phyloP scores from a whole-genome alignment of 306 rosid genomes.

The Vigna mungo region DNA sequence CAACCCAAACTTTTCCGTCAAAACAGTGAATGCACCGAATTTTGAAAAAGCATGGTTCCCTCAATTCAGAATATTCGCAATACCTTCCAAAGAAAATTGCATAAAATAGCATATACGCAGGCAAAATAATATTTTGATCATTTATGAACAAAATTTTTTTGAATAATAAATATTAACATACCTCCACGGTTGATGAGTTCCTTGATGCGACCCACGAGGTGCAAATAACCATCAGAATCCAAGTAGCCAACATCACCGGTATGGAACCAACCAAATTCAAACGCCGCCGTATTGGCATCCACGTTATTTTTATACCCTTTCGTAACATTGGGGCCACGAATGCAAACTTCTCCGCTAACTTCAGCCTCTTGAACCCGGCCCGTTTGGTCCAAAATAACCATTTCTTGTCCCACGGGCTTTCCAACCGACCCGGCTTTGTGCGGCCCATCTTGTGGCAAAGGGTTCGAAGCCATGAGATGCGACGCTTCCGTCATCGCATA shows the following conservation, averaged over 20 bases:
- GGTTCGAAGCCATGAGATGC: constrained; percentile 84
- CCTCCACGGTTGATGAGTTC: constrained; percentile 98
- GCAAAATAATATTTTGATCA: not conserved
- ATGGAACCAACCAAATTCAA: constrained; percentile 83
- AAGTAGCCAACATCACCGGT: constrained; percentile 86
- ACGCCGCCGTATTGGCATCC: constrained; percentile 67
- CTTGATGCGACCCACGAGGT: constrained; percentile 94
- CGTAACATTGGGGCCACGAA: constrained; percentile 80
- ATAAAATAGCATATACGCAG: not conserved
- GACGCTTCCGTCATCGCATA: constrained; percentile 97
- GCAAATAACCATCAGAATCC: constrained; percentile 86
- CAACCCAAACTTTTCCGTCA: not conserved
- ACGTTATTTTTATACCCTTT: constrained; percentile 84
- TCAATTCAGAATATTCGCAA: not conserved
- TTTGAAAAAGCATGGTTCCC: not conserved
- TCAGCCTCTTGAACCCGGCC: constrained; percentile 54
- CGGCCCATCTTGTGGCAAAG: constrained; percentile 73
- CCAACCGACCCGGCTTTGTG: constrained; percentile 96
- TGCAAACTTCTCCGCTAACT: constrained; percentile 75
- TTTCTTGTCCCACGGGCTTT: constrained; percentile 76
- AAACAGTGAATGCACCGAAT: constrained; percentile 4
- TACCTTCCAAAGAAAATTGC: not conserved
- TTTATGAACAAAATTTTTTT: not conserved
- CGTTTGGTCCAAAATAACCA: constrained; percentile 65
- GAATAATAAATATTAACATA: constrained; percentile 33